Evolutionary conservation across 139 green algal genomes (phyloP), one percentile per base, ranked within the genome.

Genomic region (Chlamydomonas incerta): DNA sequence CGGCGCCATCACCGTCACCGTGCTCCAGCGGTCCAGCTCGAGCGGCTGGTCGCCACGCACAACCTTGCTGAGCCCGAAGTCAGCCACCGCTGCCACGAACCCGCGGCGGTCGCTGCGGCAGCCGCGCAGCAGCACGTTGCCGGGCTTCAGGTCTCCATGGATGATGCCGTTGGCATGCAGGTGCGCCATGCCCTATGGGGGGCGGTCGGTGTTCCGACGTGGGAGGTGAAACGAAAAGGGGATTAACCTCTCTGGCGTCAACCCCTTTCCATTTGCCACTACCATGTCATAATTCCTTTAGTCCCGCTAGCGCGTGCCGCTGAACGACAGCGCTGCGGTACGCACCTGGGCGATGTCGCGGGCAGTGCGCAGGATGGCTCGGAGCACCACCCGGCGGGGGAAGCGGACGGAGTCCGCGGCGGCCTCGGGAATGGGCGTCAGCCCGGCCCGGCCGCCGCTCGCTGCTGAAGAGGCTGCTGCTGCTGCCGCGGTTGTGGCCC

Each of bases 141-240:
- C 80, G 1, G 80, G 80, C 67, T 85, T 83, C 41, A 83, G 65
- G 63, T 83, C 77, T 28, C 77, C 77, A 46, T 83, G 77, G 63
- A 83, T 83, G 46, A 83, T 83, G 77, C 77, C 77, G 65, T 74
- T 83, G 63, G 77, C 63, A 63, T 83, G 77, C 41, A 83, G 63
- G 77, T 83, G 77, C 46, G 29, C 65, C 77, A 83, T 83, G 33
- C 77, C 77, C 77, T 83, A 41, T 31, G 67, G 33, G 34, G 46
- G n/a, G 31, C 63, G 65, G 65, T n/a, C n/a, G n/a, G n/a, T n/a
- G n/a, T n/a, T n/a, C n/a, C n/a, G n/a, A n/a, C 1, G 9, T 33
- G 34, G 35, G 34, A 55, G 11, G 35, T 34, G 14, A 31, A 24
- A 35, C 4, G 2, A n/a, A 31, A 17, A 31, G 33, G 24, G 70